Evolutionary conservation across 2,329 filamentous ascomycete genomes (phyloP), one percentile per base, ranked within the genome.

Genomic region (Didymella pinodella): DNA sequence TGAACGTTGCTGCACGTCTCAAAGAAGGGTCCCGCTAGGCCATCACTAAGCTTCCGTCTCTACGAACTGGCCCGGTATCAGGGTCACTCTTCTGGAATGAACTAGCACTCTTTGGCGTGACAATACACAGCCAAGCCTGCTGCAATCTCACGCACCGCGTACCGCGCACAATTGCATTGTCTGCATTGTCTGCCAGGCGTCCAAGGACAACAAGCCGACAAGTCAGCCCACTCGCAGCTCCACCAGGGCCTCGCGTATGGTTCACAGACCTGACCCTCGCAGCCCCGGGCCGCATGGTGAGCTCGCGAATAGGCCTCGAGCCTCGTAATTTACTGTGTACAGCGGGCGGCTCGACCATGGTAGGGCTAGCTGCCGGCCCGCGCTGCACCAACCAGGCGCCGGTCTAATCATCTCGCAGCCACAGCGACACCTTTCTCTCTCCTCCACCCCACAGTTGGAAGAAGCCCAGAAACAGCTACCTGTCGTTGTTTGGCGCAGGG

Each of bases 391-490:
- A 49, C 32, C 56, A 59, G 43, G 55, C 57, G 57, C 46, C 47
- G 41, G 32, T 22, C 45, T 57, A 43, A 40, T 50, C 48, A 43
- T 32, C 32, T 48, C 62, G 59, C 66, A 57, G 50, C 70, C 65
- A 66, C 66, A 59, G 66, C 64, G 58, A 66, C 64, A 63, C 62
- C 70, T 60, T 60, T 71, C 66, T 65, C 61, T 66, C 65, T 71
- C 65, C 60, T 67, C 64, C 71, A 71, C 74, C 74, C 73, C 75
- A 75, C 75, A 73, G 65, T 70, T 68, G 66, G 70, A 61, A 68
- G 38, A 54, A 53, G 46, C 56, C 40, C 56, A 46, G 56, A 54
- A 54, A 59, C 56, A 50, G 51, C 51, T 54, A 59, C 56, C 56
- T 59, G 56, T 59, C 56, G 61, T 71, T 71, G 65, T 69, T 69